These are phyloP conservation scores for Knoxdaviesia proteae DNA, from an alignment of 2,329 filamentous ascomycete species.

Conservation along the genomic window DNA sequence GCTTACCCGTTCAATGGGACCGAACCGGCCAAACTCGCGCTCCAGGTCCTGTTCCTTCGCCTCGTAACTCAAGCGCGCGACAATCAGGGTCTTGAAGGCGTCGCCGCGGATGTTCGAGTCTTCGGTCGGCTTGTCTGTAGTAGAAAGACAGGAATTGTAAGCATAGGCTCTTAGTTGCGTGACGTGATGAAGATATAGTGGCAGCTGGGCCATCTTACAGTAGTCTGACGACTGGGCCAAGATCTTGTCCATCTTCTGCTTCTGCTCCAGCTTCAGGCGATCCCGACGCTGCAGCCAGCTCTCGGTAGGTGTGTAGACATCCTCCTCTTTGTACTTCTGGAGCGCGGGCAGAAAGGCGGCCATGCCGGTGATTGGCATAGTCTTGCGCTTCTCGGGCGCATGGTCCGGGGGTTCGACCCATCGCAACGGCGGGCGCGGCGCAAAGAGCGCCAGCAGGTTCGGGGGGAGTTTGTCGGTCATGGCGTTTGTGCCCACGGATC, in stretches of 20 bases:
- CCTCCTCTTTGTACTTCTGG: conserved; percentile 56
- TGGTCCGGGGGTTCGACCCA: conserved; percentile 72
- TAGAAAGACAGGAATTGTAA: no score
- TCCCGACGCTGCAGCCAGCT: conserved; percentile 83
- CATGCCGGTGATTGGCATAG: conserved; percentile 50
- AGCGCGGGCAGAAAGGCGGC: conserved; percentile 55
- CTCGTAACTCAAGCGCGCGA: conserved; percentile 76
- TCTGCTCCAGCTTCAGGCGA: conserved; percentile 64
- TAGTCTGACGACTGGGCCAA: conserved; percentile 28
- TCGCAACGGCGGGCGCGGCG: conserved; percentile 76
- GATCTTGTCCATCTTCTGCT: conserved; percentile 41
- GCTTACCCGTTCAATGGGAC: conserved; percentile 74
- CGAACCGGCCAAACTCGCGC: conserved; percentile 81
- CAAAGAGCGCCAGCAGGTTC: conserved; percentile 82
- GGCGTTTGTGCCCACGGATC: conserved; percentile 8
- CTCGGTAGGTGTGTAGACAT: conserved; percentile 63
- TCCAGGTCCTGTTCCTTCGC: conserved; percentile 78
- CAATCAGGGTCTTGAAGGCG: conserved; percentile 86
- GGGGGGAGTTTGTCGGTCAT: conserved; percentile 97
- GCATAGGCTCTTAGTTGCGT: no score
- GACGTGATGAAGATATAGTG: no score
- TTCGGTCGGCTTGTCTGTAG: conserved; percentile 33
- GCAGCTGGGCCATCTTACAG: conserved; percentile 16
- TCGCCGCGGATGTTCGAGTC: conserved; percentile 83
- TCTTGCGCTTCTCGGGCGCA: conserved; percentile 63